phyloP scores from a whole-genome alignment of 441 rosid genomes.

The Theobroma grandiflorum region DNA sequence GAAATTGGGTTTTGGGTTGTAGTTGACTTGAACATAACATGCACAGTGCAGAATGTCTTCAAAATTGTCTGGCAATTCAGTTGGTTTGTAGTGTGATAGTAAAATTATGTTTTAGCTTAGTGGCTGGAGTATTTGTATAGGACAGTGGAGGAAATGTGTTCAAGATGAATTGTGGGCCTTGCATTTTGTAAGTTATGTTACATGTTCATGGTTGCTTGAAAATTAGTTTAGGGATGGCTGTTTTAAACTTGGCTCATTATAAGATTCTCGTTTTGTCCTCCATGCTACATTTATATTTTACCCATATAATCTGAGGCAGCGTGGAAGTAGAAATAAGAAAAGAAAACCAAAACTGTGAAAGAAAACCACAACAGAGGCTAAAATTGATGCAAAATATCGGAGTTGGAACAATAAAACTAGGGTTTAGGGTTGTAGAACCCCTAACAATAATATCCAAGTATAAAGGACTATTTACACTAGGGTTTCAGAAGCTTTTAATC shows the following conservation, averaged over 20 bases:
- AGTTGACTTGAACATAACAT: neutral
- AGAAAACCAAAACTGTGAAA: neutral
- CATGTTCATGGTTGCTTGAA: neutral
- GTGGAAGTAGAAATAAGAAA: neutral
- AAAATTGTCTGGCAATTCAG: neutral
- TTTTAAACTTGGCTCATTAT: neutral
- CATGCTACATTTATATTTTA: neutral
- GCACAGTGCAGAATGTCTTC: neutral
- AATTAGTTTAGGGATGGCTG: neutral
- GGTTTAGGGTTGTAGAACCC: too few relatives aligned
- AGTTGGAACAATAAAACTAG: too few relatives aligned
- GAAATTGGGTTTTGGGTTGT: slow-evolving; percentile 4
- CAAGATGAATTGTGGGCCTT: neutral
- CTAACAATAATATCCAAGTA: too few relatives aligned
- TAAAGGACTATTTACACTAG: too few relatives aligned
- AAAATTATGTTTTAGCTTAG: neutral
- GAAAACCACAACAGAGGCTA: too few relatives aligned
- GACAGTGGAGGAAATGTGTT: neutral
- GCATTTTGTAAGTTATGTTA: slow-evolving; percentile 9
- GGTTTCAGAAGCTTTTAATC: neutral
- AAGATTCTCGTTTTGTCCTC: neutral
- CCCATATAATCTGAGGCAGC: neutral
- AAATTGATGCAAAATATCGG: too few relatives aligned
- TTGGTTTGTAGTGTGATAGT: neutral
- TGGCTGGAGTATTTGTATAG: neutral